phyloP scores from a whole-genome alignment of 345 rosid genomes.

The Angophora floribunda region DNA sequence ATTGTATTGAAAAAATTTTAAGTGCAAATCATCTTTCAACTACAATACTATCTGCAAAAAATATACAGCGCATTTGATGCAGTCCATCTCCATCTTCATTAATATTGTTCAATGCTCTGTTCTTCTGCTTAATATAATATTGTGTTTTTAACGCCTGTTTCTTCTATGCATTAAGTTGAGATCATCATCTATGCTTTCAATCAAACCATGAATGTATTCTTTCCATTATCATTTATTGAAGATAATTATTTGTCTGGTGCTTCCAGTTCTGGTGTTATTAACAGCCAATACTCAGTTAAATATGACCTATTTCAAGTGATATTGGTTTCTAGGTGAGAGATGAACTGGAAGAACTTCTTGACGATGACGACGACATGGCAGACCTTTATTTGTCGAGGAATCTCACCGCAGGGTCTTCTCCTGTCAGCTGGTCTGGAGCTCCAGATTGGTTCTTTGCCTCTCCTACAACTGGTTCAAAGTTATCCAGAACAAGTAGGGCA shows the following conservation, averaged over 20 bases:
- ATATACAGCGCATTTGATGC: background rate
- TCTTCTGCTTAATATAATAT: background rate
- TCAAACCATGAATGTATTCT: background rate
- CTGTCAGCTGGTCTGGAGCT: conserved; percentile 24
- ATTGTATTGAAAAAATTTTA: background rate
- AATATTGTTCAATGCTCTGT: background rate
- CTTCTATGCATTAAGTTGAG: background rate
- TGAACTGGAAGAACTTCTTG: conserved; percentile 47
- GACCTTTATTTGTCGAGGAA: conserved; percentile 51
- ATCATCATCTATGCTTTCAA: background rate
- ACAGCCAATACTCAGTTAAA: background rate
- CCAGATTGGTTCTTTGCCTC: conserved; percentile 23
- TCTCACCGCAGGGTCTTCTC: conserved; percentile 19
- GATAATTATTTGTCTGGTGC: background rate
- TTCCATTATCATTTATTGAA: background rate
- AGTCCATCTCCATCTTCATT: background rate
- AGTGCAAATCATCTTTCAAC: background rate
- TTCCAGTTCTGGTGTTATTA: background rate
- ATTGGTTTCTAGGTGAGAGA: conserved; percentile 29
- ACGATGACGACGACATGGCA: conserved; percentile 49
- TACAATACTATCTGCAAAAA: background rate
- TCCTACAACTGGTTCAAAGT: conserved; percentile 33
- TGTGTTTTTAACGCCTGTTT: background rate
- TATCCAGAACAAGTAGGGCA: conserved; percentile 33
- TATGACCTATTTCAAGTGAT: background rate